Percentiles rank a stretch among this genome's conserved stretches.
Conservation (phyloP, 1,139 yeast species). For the Scheffersomyces insectosa region DNA sequence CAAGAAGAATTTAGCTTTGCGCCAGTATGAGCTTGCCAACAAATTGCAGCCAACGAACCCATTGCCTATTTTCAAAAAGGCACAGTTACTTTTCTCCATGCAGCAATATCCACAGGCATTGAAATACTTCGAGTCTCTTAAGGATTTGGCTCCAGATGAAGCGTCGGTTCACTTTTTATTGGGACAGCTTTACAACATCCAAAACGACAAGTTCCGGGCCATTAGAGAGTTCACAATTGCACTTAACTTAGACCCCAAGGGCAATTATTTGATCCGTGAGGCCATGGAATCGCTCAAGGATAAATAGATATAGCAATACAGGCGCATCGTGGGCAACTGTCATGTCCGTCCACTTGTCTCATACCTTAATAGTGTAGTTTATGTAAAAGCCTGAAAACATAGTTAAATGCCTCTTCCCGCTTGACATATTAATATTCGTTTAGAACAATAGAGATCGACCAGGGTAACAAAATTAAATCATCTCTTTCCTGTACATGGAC, state of each 20-base stretch:
- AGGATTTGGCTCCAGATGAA: slow-evolving; percentile 85
- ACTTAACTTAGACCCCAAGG: slow-evolving; percentile 89
- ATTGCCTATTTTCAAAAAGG: slow-evolving; percentile 85
- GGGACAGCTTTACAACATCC: slow-evolving; percentile 82
- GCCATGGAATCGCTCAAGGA: slow-evolving; percentile 63
- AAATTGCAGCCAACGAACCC: slow-evolving; percentile 85
- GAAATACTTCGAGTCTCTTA: slow-evolving; percentile 69
- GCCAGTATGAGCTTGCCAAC: slow-evolving; percentile 82
- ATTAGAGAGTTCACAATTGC: slow-evolving; percentile 88
- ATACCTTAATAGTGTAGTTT: too few species aligned
- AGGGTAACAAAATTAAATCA: too few species aligned
- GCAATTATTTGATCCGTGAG: slow-evolving; percentile 81
- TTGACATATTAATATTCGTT: too few species aligned
- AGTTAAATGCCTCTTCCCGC: too few species aligned
- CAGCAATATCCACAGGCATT: slow-evolving; percentile 73
- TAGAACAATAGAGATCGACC: too few species aligned
- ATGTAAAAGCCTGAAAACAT: too few species aligned
- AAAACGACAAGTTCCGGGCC: slow-evolving; percentile 75
- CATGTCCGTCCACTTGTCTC: too few species aligned
- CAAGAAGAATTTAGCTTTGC: slow-evolving; percentile 68
- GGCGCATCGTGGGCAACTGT: too few species aligned
- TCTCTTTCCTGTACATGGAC: too few species aligned
- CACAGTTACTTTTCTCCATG: slow-evolving; percentile 74
- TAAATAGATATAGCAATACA: slow-evolving; percentile 5
- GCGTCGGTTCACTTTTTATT: slow-evolving; percentile 88